Conservation (phyloP, 139 green algal species). For the Coelastrella sp. region DNA sequence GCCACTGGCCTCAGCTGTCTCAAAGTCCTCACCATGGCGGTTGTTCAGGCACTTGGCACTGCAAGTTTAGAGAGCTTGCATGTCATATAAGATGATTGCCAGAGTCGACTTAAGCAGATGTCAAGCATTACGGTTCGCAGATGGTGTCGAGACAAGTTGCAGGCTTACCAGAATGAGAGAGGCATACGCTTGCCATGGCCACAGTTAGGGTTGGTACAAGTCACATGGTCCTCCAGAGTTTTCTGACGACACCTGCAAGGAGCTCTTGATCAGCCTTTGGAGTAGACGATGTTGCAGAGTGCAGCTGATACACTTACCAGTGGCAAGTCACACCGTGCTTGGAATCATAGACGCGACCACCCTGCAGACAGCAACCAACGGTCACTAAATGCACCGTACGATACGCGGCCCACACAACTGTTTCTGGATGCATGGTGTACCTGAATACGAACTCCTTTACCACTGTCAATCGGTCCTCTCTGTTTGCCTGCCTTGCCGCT, state of each 20-base stretch:
- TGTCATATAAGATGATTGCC: not conserved
- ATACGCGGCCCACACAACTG: too few relatives aligned
- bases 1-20: constrained; percentile 60
- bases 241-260: constrained; percentile 81
- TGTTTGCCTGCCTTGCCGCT: constrained; percentile 30
- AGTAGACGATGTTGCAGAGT: too few relatives aligned
- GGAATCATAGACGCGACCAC: constrained; percentile 82
- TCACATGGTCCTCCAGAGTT: constrained; percentile 83
- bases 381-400: not conserved
- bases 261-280: too few relatives aligned
- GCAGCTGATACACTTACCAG: too few relatives aligned
- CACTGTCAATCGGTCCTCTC: constrained; percentile 65
- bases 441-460: constrained; percentile 75
- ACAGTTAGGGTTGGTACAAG: constrained; percentile 72
- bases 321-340: constrained; percentile 84
- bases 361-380: constrained; percentile 55
- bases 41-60: constrained; percentile 83
- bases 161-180: constrained; percentile 79
- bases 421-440: constrained; percentile 30
- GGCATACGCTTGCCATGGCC: constrained; percentile 67
- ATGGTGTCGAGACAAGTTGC: not conserved
- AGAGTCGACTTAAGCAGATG: too few relatives aligned
- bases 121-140: too few relatives aligned
- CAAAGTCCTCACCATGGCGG: constrained; percentile 81
- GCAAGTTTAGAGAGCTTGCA: constrained; percentile 1